Evolutionary conservation across 257 asterid species (phyloP).

Genomic region (Lantana camara): DNA sequence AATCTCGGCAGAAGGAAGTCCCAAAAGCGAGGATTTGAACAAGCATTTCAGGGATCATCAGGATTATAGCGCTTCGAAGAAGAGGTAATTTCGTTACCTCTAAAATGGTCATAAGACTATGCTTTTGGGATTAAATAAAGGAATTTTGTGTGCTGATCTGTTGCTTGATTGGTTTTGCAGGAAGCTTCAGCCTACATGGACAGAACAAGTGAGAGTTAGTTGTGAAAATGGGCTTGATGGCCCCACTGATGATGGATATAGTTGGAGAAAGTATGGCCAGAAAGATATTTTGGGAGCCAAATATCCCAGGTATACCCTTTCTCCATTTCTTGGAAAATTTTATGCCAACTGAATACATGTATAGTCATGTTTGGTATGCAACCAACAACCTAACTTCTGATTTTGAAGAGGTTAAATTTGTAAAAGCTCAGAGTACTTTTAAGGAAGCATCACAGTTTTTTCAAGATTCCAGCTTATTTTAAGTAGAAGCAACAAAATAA

Average conservation of each 20-base stretch:
- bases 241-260: constrained; percentile 66
- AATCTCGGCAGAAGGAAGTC: constrained; percentile 53
- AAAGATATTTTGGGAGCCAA: constrained; percentile 45
- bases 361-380: constrained; percentile 6
- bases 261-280: constrained; percentile 77
- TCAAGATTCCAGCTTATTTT: too few species aligned
- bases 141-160: neutral
- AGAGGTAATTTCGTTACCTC: constrained; percentile 41
- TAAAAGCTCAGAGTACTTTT: too few species aligned
- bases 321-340: neutral
- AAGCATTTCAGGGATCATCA: constrained; percentile 38
- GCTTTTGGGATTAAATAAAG: neutral
- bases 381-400: neutral
- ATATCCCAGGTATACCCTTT: constrained; percentile 38
- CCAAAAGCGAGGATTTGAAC: constrained; percentile 40
- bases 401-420: too few species aligned
- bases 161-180: constrained; percentile 41
- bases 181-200: constrained; percentile 70
- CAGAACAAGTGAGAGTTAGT: constrained; percentile 52
- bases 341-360: too few species aligned
- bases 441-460: too few species aligned
- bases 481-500: too few species aligned
- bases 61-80: constrained; percentile 41
- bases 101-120: neutral
- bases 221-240: constrained; percentile 65